Base-by-base conservation (phyloP, 2,329 filamentous ascomycete genomes). In the Aspergillus sp. region DNA sequence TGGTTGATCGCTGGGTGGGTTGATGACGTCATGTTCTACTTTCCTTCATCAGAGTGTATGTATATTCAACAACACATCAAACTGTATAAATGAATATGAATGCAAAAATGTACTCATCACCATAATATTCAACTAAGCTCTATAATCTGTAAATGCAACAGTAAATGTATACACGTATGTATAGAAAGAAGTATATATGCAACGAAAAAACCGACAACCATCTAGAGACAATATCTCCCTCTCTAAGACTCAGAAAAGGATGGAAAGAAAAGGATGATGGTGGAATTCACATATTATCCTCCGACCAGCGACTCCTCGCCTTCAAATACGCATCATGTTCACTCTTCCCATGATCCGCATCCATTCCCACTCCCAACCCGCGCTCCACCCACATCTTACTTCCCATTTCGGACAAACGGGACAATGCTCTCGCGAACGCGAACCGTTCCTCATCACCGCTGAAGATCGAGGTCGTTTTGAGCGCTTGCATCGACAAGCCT, bases 361-460 rank as follows among this genome's bases (percentile, higher is more conserved):
- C 75, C 65, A 81, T 74, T 1, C 80, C 81, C 55, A 82, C 70
- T 0, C 80, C 81, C 74, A 88, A 63, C 0, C 87, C 93, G 13
- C 92, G 79, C 78, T 98, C 94, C 3, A 98, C 91, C 95, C 95
- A 99, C 74, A 97, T 90, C 75, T 88, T 87, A 74, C 91, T 95
- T 19, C 92, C 91, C 95, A 99, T 99, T 78, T 98, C 92, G 57
- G 83, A 89, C 63, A 99, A 79, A 58, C 95, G 82, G 57, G 89
- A 93, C 67, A 98, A 76, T 1, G 95, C 95, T 57, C 95, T 82
- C 23, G 92, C 92, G 81, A 99, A 99, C 0, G 95, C 95, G 80
- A 99, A 99, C 0, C 92, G 86, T 78, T 99, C 95, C 80, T 99
- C 95, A 60, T 97, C 95, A 43, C 95, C 95, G 1, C 89, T 91